phyloP scores from a whole-genome alignment of 192 early-diverging fungal genomes.

The Podila epigama region DNA sequence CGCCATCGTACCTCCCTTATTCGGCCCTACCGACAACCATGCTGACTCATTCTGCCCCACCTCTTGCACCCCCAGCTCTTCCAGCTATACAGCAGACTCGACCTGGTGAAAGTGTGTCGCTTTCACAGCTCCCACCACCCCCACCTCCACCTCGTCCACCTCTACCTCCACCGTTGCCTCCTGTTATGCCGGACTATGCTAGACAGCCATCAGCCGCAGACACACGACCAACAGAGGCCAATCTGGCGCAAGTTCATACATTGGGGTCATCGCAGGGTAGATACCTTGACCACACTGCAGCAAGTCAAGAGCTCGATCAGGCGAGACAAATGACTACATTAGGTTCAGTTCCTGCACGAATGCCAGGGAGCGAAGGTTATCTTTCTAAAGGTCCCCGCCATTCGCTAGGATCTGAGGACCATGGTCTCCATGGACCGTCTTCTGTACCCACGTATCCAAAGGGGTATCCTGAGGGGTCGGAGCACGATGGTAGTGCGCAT shows the following conservation, averaged over 20 bases:
- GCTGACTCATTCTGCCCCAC: too few relatives aligned
- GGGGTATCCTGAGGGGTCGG: conserved; percentile 14
- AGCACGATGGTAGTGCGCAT: conserved; percentile 15
- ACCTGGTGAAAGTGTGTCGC: neutral
- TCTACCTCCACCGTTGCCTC: conserved; percentile 10
- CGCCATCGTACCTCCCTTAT: conserved; percentile 42
- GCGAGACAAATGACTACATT: neutral
- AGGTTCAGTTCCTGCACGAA: neutral
- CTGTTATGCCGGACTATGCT: conserved; percentile 2
- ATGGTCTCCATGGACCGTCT: neutral
- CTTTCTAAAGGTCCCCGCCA: too few relatives aligned
- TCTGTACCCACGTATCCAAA: conserved; percentile 1
- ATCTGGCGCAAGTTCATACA: neutral
- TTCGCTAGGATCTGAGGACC: neutral
- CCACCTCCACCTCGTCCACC: neutral
- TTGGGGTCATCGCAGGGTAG: neutral
- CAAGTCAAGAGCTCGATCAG: neutral
- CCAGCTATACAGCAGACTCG: neutral
- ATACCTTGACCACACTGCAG: neutral
- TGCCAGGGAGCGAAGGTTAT: too few relatives aligned
- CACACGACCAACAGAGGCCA: too few relatives aligned
- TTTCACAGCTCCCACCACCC: conserved; percentile 6
- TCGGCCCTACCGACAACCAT: neutral
- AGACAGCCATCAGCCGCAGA: too few relatives aligned
- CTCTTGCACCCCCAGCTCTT: neutral